Percentiles rank a stretch among this genome's conserved stretches.
Evolutionary conservation across 768 basidiomycete genomes (phyloP).

Genomic region (Tremella fuciformis): DNA sequence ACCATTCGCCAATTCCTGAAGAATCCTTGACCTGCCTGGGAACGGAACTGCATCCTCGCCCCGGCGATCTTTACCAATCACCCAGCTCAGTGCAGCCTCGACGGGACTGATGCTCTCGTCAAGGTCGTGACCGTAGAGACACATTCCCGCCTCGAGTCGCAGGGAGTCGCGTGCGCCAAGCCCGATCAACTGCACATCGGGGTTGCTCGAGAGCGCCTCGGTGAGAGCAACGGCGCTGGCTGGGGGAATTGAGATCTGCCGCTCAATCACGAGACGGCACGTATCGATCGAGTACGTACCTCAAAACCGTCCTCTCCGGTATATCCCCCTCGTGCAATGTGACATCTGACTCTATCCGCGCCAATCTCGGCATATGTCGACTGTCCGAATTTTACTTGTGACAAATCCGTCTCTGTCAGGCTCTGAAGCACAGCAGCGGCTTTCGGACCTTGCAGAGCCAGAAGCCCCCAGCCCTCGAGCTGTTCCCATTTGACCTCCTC

Average conservation of each 20-base stretch:
- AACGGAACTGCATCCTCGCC: constrained; percentile 54
- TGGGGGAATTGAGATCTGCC: constrained; percentile 79
- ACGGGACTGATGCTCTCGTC: constrained; percentile 81
- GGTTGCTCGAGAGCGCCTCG: constrained; percentile 60
- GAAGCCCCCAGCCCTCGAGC: constrained; percentile 76
- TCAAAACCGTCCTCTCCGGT: constrained; percentile 99
- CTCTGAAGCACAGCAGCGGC: constrained; percentile 75
- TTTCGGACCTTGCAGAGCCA: constrained; percentile 89
- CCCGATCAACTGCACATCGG: constrained; percentile 76
- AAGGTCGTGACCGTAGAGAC: constrained; percentile 90
- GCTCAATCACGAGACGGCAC: not conserved
- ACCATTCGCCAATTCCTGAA: constrained; percentile 74
- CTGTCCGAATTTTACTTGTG: constrained; percentile 74
- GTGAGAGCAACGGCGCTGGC: constrained; percentile 70
- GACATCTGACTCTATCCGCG: constrained; percentile 67
- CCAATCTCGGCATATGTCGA: constrained; percentile 71
- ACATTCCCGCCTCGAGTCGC: constrained; percentile 95
- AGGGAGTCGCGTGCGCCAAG: constrained; percentile 90
- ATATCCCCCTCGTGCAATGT: constrained; percentile 91
- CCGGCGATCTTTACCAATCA: constrained; percentile 88
- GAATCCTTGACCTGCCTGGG: constrained; percentile 57
- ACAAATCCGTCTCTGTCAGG: constrained; percentile 62
- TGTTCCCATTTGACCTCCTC: constrained; percentile 72
- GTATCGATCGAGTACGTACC: constrained; percentile 54
- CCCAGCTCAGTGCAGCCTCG: constrained; percentile 88